These are phyloP conservation scores for Phytophthora pistaciae DNA, from an alignment of 352 stramenopile genomes.

Conservation along the genomic window DNA sequence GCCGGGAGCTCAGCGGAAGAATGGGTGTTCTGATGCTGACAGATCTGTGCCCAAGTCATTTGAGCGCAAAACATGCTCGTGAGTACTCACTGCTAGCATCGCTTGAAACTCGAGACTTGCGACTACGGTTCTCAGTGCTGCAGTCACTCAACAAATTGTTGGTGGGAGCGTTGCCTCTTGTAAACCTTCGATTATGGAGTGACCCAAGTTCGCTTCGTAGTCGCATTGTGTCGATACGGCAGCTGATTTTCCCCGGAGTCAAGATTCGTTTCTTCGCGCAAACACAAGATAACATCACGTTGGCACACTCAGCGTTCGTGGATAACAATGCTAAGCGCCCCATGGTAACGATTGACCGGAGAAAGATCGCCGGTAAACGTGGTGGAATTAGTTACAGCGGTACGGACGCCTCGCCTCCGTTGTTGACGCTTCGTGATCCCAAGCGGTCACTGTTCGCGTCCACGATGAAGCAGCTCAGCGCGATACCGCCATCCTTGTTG, in stretches of 20 bases:
- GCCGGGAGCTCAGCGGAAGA: constrained; percentile 46
- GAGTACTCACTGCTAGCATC: constrained; percentile 48
- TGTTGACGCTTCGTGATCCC: constrained; percentile 48
- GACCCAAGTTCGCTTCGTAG: constrained; percentile 60
- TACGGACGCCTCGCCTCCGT: constrained; percentile 13
- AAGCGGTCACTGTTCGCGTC: constrained; percentile 77
- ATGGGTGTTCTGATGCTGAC: constrained; percentile 68
- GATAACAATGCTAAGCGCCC: constrained; percentile 64
- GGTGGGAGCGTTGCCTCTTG: constrained; percentile 61
- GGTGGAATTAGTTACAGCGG: constrained; percentile 10
- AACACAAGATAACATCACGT: constrained; percentile 74
- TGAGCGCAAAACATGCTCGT: constrained; percentile 37
- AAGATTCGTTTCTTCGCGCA: constrained; percentile 82
- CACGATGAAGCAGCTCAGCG: constrained; percentile 63
- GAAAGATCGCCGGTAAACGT: constrained; percentile 55
- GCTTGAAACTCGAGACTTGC: constrained; percentile 67
- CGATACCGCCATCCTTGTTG: constrained; percentile 55
- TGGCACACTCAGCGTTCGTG: constrained; percentile 54
- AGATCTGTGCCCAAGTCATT: constrained; percentile 74
- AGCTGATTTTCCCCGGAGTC: constrained; percentile 77
- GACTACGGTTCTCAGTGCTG: constrained; percentile 65
- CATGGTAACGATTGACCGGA: constrained; percentile 75
- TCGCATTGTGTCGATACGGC: constrained; percentile 63
- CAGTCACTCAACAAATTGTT: constrained; percentile 70
- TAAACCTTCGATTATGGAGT: constrained; percentile 65